Percentiles rank a stretch among this genome's conserved stretches.
Evolutionary conservation across 2,329 filamentous ascomycete species (phyloP).

Genomic region (Domatiomyces globalis): DNA sequence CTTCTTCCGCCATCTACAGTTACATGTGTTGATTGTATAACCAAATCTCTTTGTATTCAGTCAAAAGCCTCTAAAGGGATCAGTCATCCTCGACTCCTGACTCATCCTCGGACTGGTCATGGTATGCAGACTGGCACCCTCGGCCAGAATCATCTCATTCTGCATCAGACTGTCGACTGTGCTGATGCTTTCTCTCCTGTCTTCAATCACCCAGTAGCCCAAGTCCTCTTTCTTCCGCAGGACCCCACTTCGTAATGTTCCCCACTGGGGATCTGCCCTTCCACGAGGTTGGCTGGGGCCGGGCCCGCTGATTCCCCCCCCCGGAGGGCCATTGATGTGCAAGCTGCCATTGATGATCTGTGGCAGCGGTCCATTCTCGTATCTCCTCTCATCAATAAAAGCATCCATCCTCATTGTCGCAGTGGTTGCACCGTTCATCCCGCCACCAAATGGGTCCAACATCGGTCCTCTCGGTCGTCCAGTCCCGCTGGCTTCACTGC

Average conservation of each 20-base stretch:
- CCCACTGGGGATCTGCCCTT: conserved; percentile 2
- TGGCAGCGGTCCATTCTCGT: conserved; percentile 14
- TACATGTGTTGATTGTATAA: background rate
- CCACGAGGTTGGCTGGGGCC: conserved; percentile 17
- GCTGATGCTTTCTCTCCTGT: conserved; percentile 11
- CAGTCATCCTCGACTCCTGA: background rate
- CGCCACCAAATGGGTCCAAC: conserved; percentile 61
- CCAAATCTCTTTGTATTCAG: background rate
- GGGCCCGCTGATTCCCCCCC: conserved; percentile 23
- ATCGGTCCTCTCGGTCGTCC: conserved; percentile 26
- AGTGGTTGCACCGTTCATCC: conserved; percentile 22
- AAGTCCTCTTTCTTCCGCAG: conserved; percentile 18
- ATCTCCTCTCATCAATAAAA: conserved; percentile 51
- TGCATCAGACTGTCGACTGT: conserved; percentile 14
- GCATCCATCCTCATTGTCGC: conserved; percentile 86
- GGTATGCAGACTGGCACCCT: background rate
- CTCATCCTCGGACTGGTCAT: background rate
- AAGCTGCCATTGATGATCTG: conserved; percentile 17
- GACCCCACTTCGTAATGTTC: background rate
- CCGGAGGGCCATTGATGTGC: conserved; percentile 14
- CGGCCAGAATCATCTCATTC: conserved; percentile 9
- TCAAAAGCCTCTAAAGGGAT: background rate
- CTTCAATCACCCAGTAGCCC: conserved; percentile 19
- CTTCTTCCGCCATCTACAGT: background rate
- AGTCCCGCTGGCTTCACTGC: conserved; percentile 39